Conservation (phyloP, 83 land plant species). For the Diphasiastrum complanatum region DNA sequence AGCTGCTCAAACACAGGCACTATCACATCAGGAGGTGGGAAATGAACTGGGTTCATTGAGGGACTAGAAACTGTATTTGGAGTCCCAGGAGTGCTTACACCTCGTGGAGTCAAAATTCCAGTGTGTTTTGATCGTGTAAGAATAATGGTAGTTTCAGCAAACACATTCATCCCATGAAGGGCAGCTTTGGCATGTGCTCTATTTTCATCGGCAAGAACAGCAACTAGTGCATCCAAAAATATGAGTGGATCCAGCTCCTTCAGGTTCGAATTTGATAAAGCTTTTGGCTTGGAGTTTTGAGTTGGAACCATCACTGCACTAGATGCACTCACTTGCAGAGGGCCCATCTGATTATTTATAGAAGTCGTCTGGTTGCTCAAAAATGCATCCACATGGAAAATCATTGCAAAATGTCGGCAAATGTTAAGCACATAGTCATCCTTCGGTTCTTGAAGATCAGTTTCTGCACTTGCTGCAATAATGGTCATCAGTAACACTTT, state of each 20-base stretch:
- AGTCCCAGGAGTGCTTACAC: constrained; percentile 74
- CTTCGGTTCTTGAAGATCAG: constrained; percentile 68
- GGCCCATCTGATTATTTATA: too few relatives aligned
- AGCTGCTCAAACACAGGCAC: constrained; percentile 97
- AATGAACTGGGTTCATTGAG: constrained; percentile 89
- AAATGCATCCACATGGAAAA: constrained; percentile 77
- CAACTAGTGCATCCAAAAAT: constrained; percentile 92
- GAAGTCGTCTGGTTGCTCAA: constrained; percentile 28
- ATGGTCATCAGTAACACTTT: constrained; percentile 77
- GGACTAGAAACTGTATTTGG: constrained; percentile 98
- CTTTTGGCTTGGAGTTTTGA: constrained; percentile 36
- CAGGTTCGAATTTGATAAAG: constrained; percentile 39
- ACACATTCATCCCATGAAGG: constrained; percentile 67
- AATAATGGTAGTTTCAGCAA: constrained; percentile 79
- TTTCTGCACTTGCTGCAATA: constrained; percentile 82
- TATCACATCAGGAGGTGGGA: constrained; percentile 90
- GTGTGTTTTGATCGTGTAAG: constrained; percentile 83
- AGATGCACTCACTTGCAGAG: constrained; percentile 16
- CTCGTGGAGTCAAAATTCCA: constrained; percentile 49
- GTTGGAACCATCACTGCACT: constrained; percentile 35
- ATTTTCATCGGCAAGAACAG: constrained; percentile 84
- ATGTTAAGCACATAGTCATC: constrained; percentile 82
- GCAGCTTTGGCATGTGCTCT: constrained; percentile 93
- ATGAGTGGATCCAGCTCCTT: constrained; percentile 93
- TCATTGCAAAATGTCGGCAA: constrained; percentile 96